A percentile compares a stretch with the other conserved stretches of the same genome.
Evolutionary conservation across 129 eudicot genomes (phyloP).

Genomic region (Artemisia argyi): DNA sequence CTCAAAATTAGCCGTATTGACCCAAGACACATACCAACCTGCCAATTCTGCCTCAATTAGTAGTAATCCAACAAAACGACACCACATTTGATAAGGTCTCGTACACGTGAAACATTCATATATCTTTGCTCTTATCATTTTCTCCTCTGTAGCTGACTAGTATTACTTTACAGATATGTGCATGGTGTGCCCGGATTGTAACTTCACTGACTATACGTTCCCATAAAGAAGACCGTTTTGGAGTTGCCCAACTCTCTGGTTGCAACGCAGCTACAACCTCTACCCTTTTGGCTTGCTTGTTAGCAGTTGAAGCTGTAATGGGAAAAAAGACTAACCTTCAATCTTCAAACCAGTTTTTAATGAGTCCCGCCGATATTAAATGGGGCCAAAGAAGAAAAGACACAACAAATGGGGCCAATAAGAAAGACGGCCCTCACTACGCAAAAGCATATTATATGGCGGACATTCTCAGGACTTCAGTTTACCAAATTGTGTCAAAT

Average conservation of each 20-base stretch:
- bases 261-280: conserved; percentile 71
- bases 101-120: not conserved
- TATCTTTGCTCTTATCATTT: not conserved
- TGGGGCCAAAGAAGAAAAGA: conserved; percentile 77
- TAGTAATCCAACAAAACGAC: too few species aligned
- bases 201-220: conserved; percentile 77
- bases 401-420: conserved; percentile 38
- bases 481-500: conserved; percentile 68
- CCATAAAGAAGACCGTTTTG: conserved; percentile 88
- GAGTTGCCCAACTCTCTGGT: conserved; percentile 90
- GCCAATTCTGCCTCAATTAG: too few species aligned
- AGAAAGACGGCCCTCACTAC: conserved; percentile 59
- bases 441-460: conserved; percentile 75
- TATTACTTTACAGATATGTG: conserved; percentile 55
- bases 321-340: conserved; percentile 85
- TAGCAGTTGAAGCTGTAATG: conserved; percentile 83
- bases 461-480: conserved; percentile 72
- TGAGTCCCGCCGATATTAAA: conserved; percentile 70
- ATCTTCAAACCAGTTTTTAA: conserved; percentile 40
- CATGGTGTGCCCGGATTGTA: conserved; percentile 82
- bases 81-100: too few species aligned
- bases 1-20: too few species aligned
- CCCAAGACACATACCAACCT: too few species aligned
- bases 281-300: conserved; percentile 60
- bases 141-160: not conserved